phyloP scores from a whole-genome alignment of 805 yeast species.

The Scheffersomyces amazonensis region DNA sequence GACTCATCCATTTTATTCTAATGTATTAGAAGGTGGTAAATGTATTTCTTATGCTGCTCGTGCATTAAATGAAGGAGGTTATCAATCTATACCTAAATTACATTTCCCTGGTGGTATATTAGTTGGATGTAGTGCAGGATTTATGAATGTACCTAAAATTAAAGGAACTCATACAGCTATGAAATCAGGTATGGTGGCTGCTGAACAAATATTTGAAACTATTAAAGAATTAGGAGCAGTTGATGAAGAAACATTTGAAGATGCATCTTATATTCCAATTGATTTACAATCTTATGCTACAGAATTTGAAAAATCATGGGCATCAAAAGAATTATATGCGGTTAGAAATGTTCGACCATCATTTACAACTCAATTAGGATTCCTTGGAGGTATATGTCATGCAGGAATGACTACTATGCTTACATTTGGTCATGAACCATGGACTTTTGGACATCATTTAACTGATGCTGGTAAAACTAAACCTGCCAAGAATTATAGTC shows the following conservation, averaged over 20 bases:
- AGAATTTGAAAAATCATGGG: conserved; percentile 77
- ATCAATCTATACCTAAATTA: conserved; percentile 86
- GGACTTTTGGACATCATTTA: conserved; percentile 72
- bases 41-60: conserved; percentile 95
- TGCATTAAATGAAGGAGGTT: conserved; percentile 96
- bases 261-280: conserved; percentile 21
- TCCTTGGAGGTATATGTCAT: conserved; percentile 76
- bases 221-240: conserved; percentile 43
- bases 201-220: conserved; percentile 65
- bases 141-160: conserved; percentile 94
- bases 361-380: conserved; percentile 71
- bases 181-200: conserved; percentile 94
- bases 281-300: conserved; percentile 59
- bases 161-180: conserved; percentile 98
- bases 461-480: conserved; percentile 75
- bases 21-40: conserved; percentile 80
- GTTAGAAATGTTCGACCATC: conserved; percentile 94
- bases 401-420: conserved; percentile 83
- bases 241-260: conserved; percentile 41
- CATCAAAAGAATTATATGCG: conserved; percentile 73
- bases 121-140: conserved; percentile 96
- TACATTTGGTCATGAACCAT: conserved; percentile 77
- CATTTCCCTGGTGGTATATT: conserved; percentile 95
- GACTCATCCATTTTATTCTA: conserved; percentile 78
- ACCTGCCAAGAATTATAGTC: conserved; percentile 60